These are phyloP conservation scores for Melampsora americana DNA, from an alignment of 1,284 basidiomycete species.

Conservation along the genomic window DNA sequence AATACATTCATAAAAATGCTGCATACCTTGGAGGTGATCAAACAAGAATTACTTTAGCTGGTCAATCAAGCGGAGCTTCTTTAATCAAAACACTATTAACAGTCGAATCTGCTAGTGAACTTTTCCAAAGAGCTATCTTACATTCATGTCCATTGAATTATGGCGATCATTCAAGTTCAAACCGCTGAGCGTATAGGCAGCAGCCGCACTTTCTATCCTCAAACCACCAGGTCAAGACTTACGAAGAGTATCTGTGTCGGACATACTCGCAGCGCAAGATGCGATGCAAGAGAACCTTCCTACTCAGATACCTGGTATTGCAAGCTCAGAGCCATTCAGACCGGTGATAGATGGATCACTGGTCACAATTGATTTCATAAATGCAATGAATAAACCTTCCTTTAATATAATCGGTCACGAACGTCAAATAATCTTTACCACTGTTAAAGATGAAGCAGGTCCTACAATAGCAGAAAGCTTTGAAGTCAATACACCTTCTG, in stretches of 20 bases:
- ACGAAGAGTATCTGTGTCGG: slow-evolving; percentile 59
- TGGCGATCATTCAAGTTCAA: slow-evolving; percentile 63
- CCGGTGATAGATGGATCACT: slow-evolving; percentile 43
- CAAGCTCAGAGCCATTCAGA: slow-evolving; percentile 56
- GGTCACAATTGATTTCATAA: slow-evolving; percentile 35
- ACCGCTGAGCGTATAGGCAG: slow-evolving; percentile 63
- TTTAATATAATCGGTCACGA: slow-evolving; percentile 39
- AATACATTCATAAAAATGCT: slow-evolving; percentile 62
- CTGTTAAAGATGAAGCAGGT: slow-evolving; percentile 68
- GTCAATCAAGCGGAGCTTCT: slow-evolving; percentile 79
- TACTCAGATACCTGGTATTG: slow-evolving; percentile 60
- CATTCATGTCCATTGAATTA: slow-evolving; percentile 84
- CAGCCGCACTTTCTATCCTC: slow-evolving; percentile 60
- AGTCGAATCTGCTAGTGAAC: slow-evolving; percentile 48
- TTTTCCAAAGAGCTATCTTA: slow-evolving; percentile 63
- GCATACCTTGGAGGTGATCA: slow-evolving; percentile 65
- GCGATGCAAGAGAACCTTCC: slow-evolving; percentile 57
- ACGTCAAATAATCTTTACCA: slow-evolving; percentile 64
- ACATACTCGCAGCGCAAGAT: slow-evolving; percentile 61
- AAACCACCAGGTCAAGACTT: slow-evolving; percentile 60
- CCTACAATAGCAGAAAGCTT: slow-evolving; percentile 60
- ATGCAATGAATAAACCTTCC: slow-evolving; percentile 30
- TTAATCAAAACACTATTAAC: slow-evolving; percentile 64
- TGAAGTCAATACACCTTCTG: slow-evolving; percentile 57
- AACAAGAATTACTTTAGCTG: slow-evolving; percentile 72